Percentiles rank a stretch among this genome's conserved stretches.
Conservation (phyloP, 202 grass and related monocot species). For the Dendrocalamus latiflorus region DNA sequence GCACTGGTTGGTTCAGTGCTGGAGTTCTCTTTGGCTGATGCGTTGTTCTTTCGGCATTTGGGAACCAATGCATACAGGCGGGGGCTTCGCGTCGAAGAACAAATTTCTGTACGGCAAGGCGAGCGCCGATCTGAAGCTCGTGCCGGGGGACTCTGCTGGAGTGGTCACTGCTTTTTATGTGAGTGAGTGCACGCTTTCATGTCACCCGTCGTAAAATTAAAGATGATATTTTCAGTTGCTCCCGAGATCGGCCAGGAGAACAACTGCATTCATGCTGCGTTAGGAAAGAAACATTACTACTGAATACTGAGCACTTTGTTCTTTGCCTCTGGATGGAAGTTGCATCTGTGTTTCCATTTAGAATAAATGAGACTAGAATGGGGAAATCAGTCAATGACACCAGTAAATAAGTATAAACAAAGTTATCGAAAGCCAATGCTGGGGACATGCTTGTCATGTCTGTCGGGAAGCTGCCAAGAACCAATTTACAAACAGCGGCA, state of each 20-base stretch:
- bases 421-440: background rate
- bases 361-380: background rate
- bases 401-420: background rate
- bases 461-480: slow-evolving; percentile 16
- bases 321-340: background rate
- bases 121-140: slow-evolving; percentile 80
- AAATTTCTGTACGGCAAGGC: slow-evolving; percentile 81
- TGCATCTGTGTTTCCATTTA: background rate
- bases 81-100: slow-evolving; percentile 68
- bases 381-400: background rate
- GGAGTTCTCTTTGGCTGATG: background rate
- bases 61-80: slow-evolving; percentile 14
- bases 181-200: slow-evolving; percentile 16
- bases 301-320: background rate
- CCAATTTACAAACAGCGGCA: slow-evolving; percentile 10
- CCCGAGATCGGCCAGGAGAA: background rate
- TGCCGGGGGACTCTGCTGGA: slow-evolving; percentile 83
- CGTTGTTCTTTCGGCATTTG: background rate
- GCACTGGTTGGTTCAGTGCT: background rate
- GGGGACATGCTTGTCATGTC: too few species aligned
- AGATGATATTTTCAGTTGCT: background rate
- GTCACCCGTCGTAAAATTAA: background rate
- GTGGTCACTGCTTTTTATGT: slow-evolving; percentile 99
- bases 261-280: background rate
- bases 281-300: background rate